phyloP scores from a whole-genome alignment of 2,329 filamentous ascomycete species.

The Cytospora piceicola region DNA sequence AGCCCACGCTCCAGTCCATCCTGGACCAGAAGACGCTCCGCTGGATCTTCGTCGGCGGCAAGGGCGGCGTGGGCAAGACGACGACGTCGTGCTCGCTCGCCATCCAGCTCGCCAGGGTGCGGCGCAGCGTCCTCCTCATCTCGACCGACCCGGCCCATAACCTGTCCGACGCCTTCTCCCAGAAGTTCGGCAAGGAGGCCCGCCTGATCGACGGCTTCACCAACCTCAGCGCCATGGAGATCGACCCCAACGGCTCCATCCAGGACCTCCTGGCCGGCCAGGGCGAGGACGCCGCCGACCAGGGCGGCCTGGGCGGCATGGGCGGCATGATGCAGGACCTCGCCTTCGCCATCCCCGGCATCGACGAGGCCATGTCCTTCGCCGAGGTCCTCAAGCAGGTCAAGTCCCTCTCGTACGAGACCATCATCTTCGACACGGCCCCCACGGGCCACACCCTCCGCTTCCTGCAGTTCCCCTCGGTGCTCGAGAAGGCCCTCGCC shows the following conservation, averaged over 20 bases:
- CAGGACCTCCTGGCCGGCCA: conserved; percentile 85
- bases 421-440: conserved; percentile 98
- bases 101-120: conserved; percentile 93
- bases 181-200: conserved; percentile 99
- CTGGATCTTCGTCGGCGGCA: conserved; percentile 99
- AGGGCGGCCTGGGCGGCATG: conserved; percentile 73
- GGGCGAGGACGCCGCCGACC: conserved; percentile 64
- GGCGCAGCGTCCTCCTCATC: conserved; percentile 95
- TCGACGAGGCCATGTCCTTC: conserved; percentile 99
- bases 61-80: conserved; percentile 98
- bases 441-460: conserved; percentile 97
- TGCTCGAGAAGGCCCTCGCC: conserved; percentile 97
- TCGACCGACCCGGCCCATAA: conserved; percentile 99
- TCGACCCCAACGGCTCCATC: conserved; percentile 96
- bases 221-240: conserved; percentile 98
- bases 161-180: conserved; percentile 93
- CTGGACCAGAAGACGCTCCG: conserved; percentile 93
- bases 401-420: conserved; percentile 97
- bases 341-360: conserved; percentile 95
- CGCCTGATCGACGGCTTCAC: conserved; percentile 88
- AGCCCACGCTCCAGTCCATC: conserved; percentile 91
- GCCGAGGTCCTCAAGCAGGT: conserved; percentile 99
- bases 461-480: conserved; percentile 97
- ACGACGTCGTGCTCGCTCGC: conserved; percentile 99
- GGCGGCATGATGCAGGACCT: conserved; percentile 99